A percentile compares a stretch with the other conserved stretches of the same genome.
Conservation (phyloP, 441 rosid genomes). For the Jatropha multifida region DNA sequence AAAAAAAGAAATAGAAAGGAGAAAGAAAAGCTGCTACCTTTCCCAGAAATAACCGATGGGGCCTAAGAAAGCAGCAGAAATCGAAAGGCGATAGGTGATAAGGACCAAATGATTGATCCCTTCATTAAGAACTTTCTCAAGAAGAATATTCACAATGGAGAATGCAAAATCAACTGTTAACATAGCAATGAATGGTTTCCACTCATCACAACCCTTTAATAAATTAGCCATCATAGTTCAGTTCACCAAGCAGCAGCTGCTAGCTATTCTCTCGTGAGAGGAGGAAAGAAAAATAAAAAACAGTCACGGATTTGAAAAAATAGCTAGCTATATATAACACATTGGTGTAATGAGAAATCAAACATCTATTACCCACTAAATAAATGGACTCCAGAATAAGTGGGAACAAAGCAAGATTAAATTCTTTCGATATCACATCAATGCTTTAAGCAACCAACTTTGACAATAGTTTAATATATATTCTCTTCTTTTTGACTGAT, state of each 20-base stretch:
- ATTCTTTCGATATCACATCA: conserved; percentile 55
- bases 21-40: conserved; percentile 36
- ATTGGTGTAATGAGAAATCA: background rate
- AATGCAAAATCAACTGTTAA: conserved; percentile 48
- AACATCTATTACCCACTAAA: conserved; percentile 18
- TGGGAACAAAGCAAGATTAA: conserved; percentile 44
- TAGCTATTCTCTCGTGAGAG: background rate
- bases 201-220: conserved; percentile 29
- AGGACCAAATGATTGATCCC: conserved; percentile 56
- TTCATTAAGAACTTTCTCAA: conserved; percentile 52
- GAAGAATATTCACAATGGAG: conserved; percentile 52
- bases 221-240: conserved; percentile 28
- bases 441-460: conserved; percentile 41
- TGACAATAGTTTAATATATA: conserved; percentile 38
- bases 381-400: conserved; percentile 36
- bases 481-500: conserved; percentile 46
- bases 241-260: background rate
- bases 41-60: conserved; percentile 58
- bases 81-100: conserved; percentile 52
- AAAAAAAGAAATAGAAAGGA: background rate
- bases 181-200: conserved; percentile 52
- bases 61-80: conserved; percentile 53
- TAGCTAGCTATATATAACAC: background rate
- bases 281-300: background rate
- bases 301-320: background rate